phyloP scores from a whole-genome alignment of 2,329 filamentous ascomycete species.

The Ambrosiella xylebori region DNA sequence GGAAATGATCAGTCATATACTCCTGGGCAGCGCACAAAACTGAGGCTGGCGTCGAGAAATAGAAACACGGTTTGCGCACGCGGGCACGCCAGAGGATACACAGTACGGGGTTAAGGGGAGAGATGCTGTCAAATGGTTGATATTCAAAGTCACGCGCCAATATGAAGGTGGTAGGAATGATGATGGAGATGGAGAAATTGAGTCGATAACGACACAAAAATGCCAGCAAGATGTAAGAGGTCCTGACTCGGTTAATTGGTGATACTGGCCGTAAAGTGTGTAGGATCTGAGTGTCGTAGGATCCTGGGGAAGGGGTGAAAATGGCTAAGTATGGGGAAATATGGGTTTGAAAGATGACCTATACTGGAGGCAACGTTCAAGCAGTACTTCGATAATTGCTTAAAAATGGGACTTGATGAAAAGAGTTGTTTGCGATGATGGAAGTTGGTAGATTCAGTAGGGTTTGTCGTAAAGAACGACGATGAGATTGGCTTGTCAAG shows the following conservation, averaged over 20 bases:
- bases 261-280: neutral
- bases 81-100: neutral
- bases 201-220: neutral
- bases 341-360: neutral
- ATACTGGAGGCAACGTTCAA: neutral
- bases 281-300: neutral
- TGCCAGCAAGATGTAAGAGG: neutral
- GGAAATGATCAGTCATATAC: neutral
- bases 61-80: neutral
- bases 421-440: too few relatives aligned
- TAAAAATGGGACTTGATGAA: neutral
- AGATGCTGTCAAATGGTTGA: neutral
- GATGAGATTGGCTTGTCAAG: too few relatives aligned
- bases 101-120: neutral
- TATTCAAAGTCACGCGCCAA: neutral
- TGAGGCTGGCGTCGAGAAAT: neutral
- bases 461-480: too few relatives aligned
- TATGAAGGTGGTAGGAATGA: neutral
- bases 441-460: too few relatives aligned
- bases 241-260: neutral
- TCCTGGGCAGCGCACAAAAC: neutral
- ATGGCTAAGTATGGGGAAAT: neutral
- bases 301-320: neutral
- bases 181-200: neutral
- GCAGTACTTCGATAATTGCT: neutral